Evolutionary conservation across 1,284 basidiomycete genomes (phyloP).

Genomic region (Puccinia triticina): DNA sequence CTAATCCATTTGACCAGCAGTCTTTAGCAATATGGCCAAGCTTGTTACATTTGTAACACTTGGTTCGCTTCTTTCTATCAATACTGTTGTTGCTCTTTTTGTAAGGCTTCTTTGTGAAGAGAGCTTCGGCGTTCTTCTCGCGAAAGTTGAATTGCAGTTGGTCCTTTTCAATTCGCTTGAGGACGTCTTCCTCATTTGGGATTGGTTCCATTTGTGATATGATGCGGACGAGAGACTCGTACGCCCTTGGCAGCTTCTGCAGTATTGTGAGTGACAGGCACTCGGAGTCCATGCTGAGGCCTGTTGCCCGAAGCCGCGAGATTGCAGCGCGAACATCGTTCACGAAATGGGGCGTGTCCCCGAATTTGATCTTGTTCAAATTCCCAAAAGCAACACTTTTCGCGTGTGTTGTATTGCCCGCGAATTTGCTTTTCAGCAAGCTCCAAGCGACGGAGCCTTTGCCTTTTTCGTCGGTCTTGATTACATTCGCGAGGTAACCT

Average conservation of each 20-base stretch:
- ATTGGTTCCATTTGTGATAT: conserved; percentile 28
- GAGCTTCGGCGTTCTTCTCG: background rate
- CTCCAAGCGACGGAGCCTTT: conserved; percentile 10
- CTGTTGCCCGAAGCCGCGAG: conserved; percentile 18
- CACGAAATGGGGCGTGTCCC: background rate
- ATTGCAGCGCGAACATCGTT: conserved; percentile 3
- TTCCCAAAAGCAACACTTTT: conserved; percentile 21
- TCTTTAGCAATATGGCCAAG: conserved; percentile 19
- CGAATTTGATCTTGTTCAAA: conserved; percentile 16
- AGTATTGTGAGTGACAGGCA: conserved; percentile 15
- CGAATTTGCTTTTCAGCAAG: conserved; percentile 33
- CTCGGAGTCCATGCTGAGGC: conserved; percentile 17
- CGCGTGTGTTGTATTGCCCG: conserved; percentile 20
- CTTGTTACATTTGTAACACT: conserved; percentile 24
- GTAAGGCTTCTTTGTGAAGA: conserved; percentile 15
- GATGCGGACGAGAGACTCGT: conserved; percentile 7
- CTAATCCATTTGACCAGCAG: background rate
- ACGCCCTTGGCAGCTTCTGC: background rate
- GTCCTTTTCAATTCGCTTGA: conserved; percentile 18
- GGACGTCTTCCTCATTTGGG: background rate
- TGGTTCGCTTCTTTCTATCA: background rate
- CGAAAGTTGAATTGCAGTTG: background rate
- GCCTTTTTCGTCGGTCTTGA: conserved; percentile 24
- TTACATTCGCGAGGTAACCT: conserved; percentile 1
- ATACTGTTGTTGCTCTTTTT: background rate